Evolutionary conservation across 176 grass and related monocot genomes (phyloP).

Genomic region (Triticum urartu): DNA sequence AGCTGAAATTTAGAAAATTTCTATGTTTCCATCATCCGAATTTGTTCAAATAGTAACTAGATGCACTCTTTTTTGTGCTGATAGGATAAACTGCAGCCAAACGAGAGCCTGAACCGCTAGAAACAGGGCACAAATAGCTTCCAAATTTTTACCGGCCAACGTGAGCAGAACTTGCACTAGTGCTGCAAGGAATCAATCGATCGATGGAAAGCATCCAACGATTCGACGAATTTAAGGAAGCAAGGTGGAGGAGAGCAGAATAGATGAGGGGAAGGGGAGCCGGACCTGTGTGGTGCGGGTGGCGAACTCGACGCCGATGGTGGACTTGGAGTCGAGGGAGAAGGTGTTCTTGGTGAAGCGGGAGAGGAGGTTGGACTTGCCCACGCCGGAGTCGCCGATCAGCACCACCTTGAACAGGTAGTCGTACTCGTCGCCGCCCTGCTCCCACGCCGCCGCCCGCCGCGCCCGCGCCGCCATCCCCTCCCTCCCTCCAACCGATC

Average conservation of each 20-base stretch:
- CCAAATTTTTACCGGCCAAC: too few relatives aligned
- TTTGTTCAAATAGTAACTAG: too few relatives aligned
- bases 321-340: slow-evolving; percentile 90
- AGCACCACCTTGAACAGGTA: slow-evolving; percentile 92
- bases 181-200: background rate
- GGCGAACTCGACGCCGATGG: slow-evolving; percentile 93
- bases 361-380: slow-evolving; percentile 88
- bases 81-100: background rate
- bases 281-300: slow-evolving; percentile 66
- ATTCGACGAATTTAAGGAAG: too few relatives aligned
- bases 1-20: background rate
- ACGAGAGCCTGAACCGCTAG: background rate
- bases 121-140: too few relatives aligned
- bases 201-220: background rate
- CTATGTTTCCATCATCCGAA: too few relatives aligned
- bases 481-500: background rate
- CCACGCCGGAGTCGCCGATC: slow-evolving; percentile 85
- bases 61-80: too few relatives aligned
- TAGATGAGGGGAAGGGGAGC: background rate
- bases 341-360: slow-evolving; percentile 84
- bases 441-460: slow-evolving; percentile 53
- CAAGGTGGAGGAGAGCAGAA: too few relatives aligned
- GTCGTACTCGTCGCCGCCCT: slow-evolving; percentile 78
- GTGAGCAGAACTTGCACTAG: too few relatives aligned
- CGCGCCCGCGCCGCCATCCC: slow-evolving; percentile 23